Percentiles rank a stretch among this genome's conserved stretches.
phyloP scores from a whole-genome alignment of 352 stramenopile genomes.

The Poterioochromonas sp. region DNA sequence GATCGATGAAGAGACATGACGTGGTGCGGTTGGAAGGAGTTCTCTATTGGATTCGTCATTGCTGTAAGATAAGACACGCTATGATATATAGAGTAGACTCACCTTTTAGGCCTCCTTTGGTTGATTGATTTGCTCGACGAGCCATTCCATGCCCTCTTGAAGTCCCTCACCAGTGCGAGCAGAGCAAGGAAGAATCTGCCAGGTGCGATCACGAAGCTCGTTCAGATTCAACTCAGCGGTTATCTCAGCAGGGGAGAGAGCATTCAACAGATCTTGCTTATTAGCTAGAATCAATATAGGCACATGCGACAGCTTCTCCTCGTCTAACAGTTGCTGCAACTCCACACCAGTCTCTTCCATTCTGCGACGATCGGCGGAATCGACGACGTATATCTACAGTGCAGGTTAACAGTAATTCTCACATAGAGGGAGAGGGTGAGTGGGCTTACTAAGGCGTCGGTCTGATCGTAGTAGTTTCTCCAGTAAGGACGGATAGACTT shows the following conservation, averaged over 20 bases:
- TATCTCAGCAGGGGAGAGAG: conserved; percentile 68
- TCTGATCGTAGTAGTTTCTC: conserved; percentile 95
- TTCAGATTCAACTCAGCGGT: conserved; percentile 72
- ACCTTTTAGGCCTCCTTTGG: no score
- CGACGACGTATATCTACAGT: conserved; percentile 84
- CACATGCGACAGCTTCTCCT: conserved; percentile 82
- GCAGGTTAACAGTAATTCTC: no score
- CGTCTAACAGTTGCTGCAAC: conserved; percentile 77
- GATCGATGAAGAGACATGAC: no score
- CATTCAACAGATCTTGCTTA: conserved; percentile 88
- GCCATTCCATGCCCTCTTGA: conserved; percentile 59
- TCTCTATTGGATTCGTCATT: no score
- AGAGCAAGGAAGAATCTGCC: conserved; percentile 75
- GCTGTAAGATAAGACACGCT: no score
- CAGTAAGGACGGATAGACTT: conserved; percentile 93
- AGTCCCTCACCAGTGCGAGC: conserved; percentile 75
- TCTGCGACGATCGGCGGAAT: conserved; percentile 74
- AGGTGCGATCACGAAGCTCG: conserved; percentile 71
- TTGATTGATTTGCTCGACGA: conserved; percentile 51
- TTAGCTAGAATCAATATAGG: conserved; percentile 88
- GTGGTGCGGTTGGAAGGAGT: no score
- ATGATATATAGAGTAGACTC: no score
- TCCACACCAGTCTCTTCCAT: conserved; percentile 74
- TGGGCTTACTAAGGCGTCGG: conserved; percentile 66
- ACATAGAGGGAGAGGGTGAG: no score